Evolutionary conservation across 2,329 filamentous ascomycete genomes (phyloP), one percentile per base, ranked within the genome.

Genomic region (Sclerotinia spermophila): DNA sequence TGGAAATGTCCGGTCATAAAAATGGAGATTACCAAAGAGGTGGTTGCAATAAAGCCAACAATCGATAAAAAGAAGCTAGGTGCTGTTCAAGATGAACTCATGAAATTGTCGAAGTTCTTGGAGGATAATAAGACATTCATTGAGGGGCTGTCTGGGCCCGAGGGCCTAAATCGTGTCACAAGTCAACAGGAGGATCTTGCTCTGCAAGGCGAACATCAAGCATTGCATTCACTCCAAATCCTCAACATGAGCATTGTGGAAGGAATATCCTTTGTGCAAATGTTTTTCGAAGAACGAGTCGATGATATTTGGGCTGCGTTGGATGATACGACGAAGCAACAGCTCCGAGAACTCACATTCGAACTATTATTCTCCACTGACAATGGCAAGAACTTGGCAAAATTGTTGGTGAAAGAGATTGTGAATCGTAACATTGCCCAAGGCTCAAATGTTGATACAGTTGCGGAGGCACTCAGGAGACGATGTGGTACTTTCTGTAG

Each of bases 401-500:
- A 97, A 81, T 87, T 97, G 69, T 85, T 99, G 1, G 96, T 99
- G 70, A 99, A 98, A 80, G 94, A 95, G 0, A 98, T 99, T 77
- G 96, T 99, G 69, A 98, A 98, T 80, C 90, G 94, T 77, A 99
- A 97, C 80, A 99, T 99, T 76, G 92, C 95, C 71, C 97, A 93
- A 77, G 96, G 96, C 15, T 95, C 94, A 6, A 99, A 98, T 74
- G 95, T 99, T 30, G 96, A 99, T 82, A 97, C 94, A 0, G 94
- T 99, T 35, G 95, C 96, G 0, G 96, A 99, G 81, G 93, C 94
- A n/a, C 83, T 99, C 65, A 88, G 96, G 61, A 87, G 96, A 76
- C 89, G 94, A 76, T 99, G 96, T 76, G 96, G 96, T 73, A 97
- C 92, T 81, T 99, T 99, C 86, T 99, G 96, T 81, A 97, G 94